phyloP scores from a whole-genome alignment of 192 early-diverging fungal genomes.

The Coemansia sp. region DNA sequence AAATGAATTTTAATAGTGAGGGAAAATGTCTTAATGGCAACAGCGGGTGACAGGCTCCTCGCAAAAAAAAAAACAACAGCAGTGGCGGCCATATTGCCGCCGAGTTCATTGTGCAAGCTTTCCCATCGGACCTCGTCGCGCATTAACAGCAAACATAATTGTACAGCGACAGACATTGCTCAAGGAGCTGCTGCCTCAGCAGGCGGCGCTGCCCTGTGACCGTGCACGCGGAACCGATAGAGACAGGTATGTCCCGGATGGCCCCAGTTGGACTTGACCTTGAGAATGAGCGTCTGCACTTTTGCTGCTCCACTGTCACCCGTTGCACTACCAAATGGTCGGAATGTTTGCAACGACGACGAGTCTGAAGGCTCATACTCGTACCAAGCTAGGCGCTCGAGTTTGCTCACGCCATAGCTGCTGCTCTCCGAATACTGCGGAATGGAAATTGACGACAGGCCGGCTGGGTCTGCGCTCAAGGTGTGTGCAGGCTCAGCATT shows the following conservation, averaged over 20 bases:
- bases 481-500: background rate
- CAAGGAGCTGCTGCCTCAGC: constrained; percentile 16
- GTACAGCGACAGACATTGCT: background rate
- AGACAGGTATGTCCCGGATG: constrained; percentile 70
- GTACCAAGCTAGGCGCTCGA: constrained; percentile 29
- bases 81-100: background rate
- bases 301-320: constrained; percentile 39
- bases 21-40: too few species aligned
- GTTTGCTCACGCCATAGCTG: constrained; percentile 27
- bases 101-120: background rate
- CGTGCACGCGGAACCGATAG: constrained; percentile 77
- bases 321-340: constrained; percentile 15
- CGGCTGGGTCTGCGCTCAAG: background rate
- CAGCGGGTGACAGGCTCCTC: background rate
- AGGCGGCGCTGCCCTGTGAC: constrained; percentile 19
- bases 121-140: background rate
- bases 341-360: constrained; percentile 53
- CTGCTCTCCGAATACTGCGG: constrained; percentile 36
- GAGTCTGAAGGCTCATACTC: constrained; percentile 57
- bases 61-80: background rate
- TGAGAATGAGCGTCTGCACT: constrained; percentile 60
- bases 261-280: constrained; percentile 72
- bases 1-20: background rate
- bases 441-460: constrained; percentile 9
- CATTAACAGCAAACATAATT: background rate